These are phyloP conservation scores for Pseudoperonospora humuli DNA, from an alignment of 352 stramenopile genomes.

Conservation along the genomic window DNA sequence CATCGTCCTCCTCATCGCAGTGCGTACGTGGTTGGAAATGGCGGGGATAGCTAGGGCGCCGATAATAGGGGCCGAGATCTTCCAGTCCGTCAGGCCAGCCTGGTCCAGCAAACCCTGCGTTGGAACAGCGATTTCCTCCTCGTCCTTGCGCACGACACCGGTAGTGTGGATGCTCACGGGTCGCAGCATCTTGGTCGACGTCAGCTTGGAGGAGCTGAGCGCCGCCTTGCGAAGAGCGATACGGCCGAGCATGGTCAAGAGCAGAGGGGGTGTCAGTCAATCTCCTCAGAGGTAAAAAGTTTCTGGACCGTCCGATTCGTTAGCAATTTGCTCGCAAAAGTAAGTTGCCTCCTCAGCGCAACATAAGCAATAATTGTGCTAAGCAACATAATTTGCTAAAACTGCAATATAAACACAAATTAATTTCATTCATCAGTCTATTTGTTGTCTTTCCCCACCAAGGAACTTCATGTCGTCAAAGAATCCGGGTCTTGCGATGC, in stretches of 20 bases:
- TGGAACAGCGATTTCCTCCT: slow-evolving; percentile 38
- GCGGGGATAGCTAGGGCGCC: slow-evolving; percentile 62
- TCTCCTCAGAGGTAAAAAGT: slow-evolving; percentile 8
- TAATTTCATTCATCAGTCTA: no score
- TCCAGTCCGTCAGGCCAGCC: slow-evolving; percentile 75
- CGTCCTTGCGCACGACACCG: slow-evolving; percentile 40
- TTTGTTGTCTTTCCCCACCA: no score
- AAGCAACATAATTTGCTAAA: no score
- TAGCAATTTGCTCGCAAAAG: slow-evolving; percentile 8
- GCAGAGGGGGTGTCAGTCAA: background rate
- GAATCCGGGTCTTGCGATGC: no score
- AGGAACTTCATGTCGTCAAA: no score
- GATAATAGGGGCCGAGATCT: slow-evolving; percentile 71
- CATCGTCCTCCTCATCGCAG: background rate
- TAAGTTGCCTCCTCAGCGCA: slow-evolving; percentile 1
- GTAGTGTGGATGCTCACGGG: slow-evolving; percentile 53
- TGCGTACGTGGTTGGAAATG: slow-evolving; percentile 72
- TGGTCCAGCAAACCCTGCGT: slow-evolving; percentile 53
- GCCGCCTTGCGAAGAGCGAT: slow-evolving; percentile 60
- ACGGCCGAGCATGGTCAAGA: slow-evolving; percentile 63
- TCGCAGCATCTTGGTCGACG: slow-evolving; percentile 32
- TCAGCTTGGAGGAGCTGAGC: slow-evolving; percentile 42
- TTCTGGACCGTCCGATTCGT: background rate
- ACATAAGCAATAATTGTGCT: no score
- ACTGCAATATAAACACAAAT: no score